A percentile compares a stretch with the other conserved stretches of the same genome.
These are phyloP conservation scores for Meyerozyma carpophila DNA, from an alignment of 1,139 yeast species.

Conservation along the genomic window DNA sequence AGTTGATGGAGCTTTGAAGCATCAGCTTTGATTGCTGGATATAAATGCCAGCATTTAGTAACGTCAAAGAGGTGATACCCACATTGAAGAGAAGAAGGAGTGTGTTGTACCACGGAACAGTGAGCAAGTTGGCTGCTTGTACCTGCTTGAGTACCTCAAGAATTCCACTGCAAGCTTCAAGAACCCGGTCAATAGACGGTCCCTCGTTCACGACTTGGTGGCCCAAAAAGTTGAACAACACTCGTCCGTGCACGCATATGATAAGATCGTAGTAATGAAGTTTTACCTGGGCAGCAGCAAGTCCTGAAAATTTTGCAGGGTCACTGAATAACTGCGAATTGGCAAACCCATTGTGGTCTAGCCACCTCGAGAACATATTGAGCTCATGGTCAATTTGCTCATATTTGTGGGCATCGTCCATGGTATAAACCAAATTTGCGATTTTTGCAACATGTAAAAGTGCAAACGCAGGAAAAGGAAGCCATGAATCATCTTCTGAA, in stretches of 20 bases:
- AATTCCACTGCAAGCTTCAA: slow-evolving; percentile 31
- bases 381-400: slow-evolving; percentile 33
- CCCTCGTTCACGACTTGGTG: slow-evolving; percentile 27
- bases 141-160: slow-evolving; percentile 28
- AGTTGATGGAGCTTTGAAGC: slow-evolving; percentile 20
- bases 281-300: slow-evolving; percentile 34
- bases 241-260: slow-evolving; percentile 32
- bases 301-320: slow-evolving; percentile 18
- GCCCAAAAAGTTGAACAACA: slow-evolving; percentile 31
- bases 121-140: slow-evolving; percentile 28
- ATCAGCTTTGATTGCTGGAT: slow-evolving; percentile 20
- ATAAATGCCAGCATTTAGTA: slow-evolving; percentile 40
- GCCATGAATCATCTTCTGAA: slow-evolving; percentile 47
- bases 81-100: slow-evolving; percentile 43
- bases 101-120: slow-evolving; percentile 53
- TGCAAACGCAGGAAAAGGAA: slow-evolving; percentile 46
- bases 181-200: slow-evolving; percentile 25
- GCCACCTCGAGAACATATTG: slow-evolving; percentile 25
- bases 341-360: slow-evolving; percentile 32
- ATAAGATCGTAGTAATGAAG: slow-evolving; percentile 38
- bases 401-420: slow-evolving; percentile 27
- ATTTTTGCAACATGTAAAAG: slow-evolving; percentile 39
- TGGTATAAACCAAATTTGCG: slow-evolving; percentile 32
- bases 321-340: slow-evolving; percentile 26
- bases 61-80: slow-evolving; percentile 40